Evolutionary conservation across 139 green algal species (phyloP).

Genomic region (Trebouxia sp.): DNA sequence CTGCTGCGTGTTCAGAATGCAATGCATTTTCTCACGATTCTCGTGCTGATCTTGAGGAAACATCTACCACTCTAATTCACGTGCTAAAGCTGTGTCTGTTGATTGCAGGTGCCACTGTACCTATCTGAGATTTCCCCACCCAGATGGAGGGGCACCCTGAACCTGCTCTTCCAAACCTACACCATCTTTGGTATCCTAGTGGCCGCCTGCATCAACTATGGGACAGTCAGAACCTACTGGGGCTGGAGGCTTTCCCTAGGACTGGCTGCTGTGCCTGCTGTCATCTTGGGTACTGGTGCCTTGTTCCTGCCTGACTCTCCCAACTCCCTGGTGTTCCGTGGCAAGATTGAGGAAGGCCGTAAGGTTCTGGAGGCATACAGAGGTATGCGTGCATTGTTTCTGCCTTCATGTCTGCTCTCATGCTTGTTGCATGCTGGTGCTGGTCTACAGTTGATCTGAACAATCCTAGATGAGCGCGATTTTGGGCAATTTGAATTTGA

Average conservation of each 20-base stretch:
- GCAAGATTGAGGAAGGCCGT: constrained; percentile 45
- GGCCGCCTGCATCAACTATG: constrained; percentile 70
- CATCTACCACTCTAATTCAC: background rate
- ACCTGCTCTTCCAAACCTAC: constrained; percentile 69
- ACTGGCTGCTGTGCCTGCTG: constrained; percentile 48
- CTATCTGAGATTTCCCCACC: constrained; percentile 52
- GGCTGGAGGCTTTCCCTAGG: constrained; percentile 64
- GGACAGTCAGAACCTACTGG: constrained; percentile 11
- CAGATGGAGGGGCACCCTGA: constrained; percentile 46
- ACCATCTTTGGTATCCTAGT: constrained; percentile 62
- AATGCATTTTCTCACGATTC: no score
- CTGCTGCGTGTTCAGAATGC: background rate
- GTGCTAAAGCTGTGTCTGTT: background rate
- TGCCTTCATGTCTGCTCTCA: background rate
- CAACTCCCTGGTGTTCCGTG: constrained; percentile 66
- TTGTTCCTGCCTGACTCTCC: constrained; percentile 62
- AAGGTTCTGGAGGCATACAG: constrained; percentile 49
- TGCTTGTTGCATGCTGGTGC: background rate
- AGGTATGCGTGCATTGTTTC: background rate
- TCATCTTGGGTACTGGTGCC: constrained; percentile 53
- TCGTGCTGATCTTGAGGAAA: no score
- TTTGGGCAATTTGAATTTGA: no score
- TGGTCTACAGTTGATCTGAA: no score
- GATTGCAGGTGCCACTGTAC: constrained; percentile 47
- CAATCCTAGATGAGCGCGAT: no score